Conservation (phyloP, 2,329 filamentous ascomycete genomes). For the Colletotrichum theobromicola region DNA sequence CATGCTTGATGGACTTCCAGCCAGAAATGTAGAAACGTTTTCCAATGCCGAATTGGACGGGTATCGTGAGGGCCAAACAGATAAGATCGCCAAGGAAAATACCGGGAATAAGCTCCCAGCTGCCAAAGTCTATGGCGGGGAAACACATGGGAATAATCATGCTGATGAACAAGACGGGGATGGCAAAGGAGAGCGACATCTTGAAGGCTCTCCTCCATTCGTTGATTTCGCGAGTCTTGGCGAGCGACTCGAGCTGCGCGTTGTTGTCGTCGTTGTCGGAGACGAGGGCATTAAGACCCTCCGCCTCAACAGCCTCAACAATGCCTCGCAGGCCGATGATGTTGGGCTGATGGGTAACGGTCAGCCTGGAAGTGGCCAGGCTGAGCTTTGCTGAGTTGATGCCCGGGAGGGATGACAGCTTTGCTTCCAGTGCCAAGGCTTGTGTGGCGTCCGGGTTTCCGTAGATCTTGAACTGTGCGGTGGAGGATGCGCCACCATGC, state of each 20-base stretch:
- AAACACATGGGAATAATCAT: conserved; percentile 93
- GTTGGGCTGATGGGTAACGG: conserved; percentile 73
- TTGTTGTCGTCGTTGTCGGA: conserved; percentile 95
- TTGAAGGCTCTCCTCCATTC: conserved; percentile 88
- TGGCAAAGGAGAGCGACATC: conserved; percentile 78
- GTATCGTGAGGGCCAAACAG: conserved; percentile 84
- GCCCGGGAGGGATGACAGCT: conserved; percentile 69
- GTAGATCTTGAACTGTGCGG: conserved; percentile 82
- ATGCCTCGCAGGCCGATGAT: conserved; percentile 80
- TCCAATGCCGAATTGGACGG: conserved; percentile 95
- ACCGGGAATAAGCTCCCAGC: conserved; percentile 69
- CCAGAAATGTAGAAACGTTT: conserved; percentile 92
- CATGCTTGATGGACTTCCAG: conserved; percentile 91
- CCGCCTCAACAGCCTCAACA: conserved; percentile 81
- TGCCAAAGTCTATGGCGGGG: conserved; percentile 78
- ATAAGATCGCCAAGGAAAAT: conserved; percentile 88
- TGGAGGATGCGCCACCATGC: conserved; percentile 53
- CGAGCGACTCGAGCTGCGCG: conserved; percentile 91
- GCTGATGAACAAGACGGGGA: conserved; percentile 90
- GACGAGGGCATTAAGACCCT: conserved; percentile 86
- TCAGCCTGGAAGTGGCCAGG: conserved; percentile 75
- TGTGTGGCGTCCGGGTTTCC: conserved; percentile 75
- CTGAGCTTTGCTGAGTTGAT: conserved; percentile 77
- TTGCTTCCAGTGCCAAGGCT: conserved; percentile 75
- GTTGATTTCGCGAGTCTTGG: conserved; percentile 94